Conservation (phyloP, 73 alveolate genomes). For the Loxodes magnus region DNA sequence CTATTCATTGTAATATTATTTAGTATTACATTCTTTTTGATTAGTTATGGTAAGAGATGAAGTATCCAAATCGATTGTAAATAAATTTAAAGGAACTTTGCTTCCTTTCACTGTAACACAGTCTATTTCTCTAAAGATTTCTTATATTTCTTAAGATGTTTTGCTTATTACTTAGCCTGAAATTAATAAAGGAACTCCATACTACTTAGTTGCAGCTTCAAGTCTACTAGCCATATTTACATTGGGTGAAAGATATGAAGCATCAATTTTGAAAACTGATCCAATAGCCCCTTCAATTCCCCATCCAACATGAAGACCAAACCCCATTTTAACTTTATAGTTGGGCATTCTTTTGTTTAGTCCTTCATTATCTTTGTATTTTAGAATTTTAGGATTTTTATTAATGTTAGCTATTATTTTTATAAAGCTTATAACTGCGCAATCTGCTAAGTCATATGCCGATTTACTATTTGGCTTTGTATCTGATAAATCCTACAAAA, state of each 20-base stretch:
- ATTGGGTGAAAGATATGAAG: conserved; percentile 67
- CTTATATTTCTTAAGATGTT: conserved; percentile 27
- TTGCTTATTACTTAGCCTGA: conserved; percentile 51
- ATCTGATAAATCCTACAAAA: conserved; percentile 27
- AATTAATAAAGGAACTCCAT: conserved; percentile 27
- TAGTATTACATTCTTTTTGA: background rate
- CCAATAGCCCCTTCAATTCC: conserved; percentile 88
- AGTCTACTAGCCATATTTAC: conserved; percentile 23
- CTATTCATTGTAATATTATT: conserved; percentile 12
- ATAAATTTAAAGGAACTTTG: conserved; percentile 32
- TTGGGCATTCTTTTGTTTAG: conserved; percentile 21
- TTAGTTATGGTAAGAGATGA: conserved; percentile 14
- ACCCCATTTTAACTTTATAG: conserved; percentile 33
- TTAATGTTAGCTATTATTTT: conserved; percentile 7
- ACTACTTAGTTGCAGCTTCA: conserved; percentile 24
- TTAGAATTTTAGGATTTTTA: conserved; percentile 9
- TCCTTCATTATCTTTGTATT: conserved; percentile 7
- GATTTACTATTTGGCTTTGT: conserved; percentile 8
- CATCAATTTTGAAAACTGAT: conserved; percentile 63
- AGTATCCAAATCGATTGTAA: conserved; percentile 51
- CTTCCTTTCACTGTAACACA: conserved; percentile 70
- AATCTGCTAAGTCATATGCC: conserved; percentile 37
- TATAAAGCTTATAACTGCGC: conserved; percentile 67
- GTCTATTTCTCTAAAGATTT: conserved; percentile 54
- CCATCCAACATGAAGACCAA: conserved; percentile 79